Evolutionary conservation across 208 protist genomes (phyloP).

Genomic region (Trypanosoma brucei): DNA sequence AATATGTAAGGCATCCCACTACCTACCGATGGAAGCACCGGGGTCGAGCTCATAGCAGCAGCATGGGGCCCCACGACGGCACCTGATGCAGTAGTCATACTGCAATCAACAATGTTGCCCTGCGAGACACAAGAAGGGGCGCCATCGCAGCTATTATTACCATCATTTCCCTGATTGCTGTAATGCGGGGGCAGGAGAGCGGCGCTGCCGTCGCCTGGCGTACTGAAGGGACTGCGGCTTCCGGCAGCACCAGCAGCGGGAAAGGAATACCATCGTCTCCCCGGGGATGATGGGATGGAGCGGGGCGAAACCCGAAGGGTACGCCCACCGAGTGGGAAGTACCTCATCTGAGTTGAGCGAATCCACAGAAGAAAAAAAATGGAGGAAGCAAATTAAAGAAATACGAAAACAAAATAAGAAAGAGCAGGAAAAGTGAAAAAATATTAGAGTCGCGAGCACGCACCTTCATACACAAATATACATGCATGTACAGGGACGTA

Average conservation of each 20-base stretch:
- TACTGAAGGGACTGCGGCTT: neutral
- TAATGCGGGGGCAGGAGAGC: neutral
- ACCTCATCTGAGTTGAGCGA: too few relatives aligned
- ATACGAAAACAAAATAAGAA: too few relatives aligned
- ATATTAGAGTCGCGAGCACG: too few relatives aligned
- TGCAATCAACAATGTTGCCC: neutral
- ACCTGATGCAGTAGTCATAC: neutral
- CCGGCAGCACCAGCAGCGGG: neutral
- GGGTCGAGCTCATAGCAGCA: neutral
- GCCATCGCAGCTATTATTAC: neutral
- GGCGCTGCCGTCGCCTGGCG: neutral
- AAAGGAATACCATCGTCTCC: neutral
- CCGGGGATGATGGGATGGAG: neutral
- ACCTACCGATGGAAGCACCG: neutral
- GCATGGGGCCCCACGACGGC: too few relatives aligned
- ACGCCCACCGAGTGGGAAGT: too few relatives aligned
- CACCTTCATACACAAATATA: too few relatives aligned
- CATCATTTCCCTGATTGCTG: neutral
- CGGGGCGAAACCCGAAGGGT: too few relatives aligned
- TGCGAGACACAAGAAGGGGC: neutral
- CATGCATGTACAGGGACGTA: too few relatives aligned
- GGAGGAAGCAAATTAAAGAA: too few relatives aligned
- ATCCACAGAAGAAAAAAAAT: too few relatives aligned
- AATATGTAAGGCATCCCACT: slow-evolving; percentile 40
- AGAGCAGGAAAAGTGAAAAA: too few relatives aligned